These are phyloP conservation scores for Bondarzewia mesenterica DNA, from an alignment of 1,284 basidiomycete species.

Conservation along the genomic window DNA sequence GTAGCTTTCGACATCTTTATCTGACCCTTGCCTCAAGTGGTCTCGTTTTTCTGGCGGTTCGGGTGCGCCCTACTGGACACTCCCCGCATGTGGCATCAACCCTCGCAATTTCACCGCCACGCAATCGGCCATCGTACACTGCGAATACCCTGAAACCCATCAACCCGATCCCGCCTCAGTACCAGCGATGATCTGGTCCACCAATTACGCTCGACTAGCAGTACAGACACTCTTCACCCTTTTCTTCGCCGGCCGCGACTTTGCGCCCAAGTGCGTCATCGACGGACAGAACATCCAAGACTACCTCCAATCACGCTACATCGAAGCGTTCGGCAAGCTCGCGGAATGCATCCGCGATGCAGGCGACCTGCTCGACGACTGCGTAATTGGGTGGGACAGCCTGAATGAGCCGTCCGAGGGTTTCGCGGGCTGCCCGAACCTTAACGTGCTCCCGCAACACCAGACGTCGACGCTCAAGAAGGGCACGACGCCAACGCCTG, in stretches of 20 bases:
- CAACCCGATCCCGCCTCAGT: conserved; percentile 63
- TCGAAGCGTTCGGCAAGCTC: conserved; percentile 69
- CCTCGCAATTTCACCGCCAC: conserved; percentile 82
- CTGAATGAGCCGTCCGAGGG: conserved; percentile 95
- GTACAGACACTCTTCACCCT: conserved; percentile 90
- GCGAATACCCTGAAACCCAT: conserved; percentile 71
- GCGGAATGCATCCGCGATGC: conserved; percentile 71
- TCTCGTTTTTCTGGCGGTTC: conserved; percentile 95
- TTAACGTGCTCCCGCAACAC: conserved; percentile 55
- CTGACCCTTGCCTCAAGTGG: conserved; percentile 51
- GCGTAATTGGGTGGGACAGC: conserved; percentile 94
- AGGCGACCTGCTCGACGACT: conserved; percentile 74
- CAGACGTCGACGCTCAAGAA: conserved; percentile 75
- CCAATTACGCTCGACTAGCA: conserved; percentile 87
- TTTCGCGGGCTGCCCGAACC: conserved; percentile 68
- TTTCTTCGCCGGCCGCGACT: conserved; percentile 89
- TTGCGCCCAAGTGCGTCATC: conserved; percentile 86
- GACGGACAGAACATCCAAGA: conserved; percentile 94
- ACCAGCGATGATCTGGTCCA: conserved; percentile 95
- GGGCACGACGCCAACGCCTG: conserved; percentile 81
- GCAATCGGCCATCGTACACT: conserved; percentile 81
- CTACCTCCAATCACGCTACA: conserved; percentile 83
- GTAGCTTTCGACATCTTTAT: background rate
- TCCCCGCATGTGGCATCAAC: conserved; percentile 87
- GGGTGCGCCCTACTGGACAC: conserved; percentile 93